A percentile compares a stretch with the other conserved stretches of the same genome.
phyloP scores from a whole-genome alignment of 163 green algal genomes.

The Chlamydomonas reinhardtii region DNA sequence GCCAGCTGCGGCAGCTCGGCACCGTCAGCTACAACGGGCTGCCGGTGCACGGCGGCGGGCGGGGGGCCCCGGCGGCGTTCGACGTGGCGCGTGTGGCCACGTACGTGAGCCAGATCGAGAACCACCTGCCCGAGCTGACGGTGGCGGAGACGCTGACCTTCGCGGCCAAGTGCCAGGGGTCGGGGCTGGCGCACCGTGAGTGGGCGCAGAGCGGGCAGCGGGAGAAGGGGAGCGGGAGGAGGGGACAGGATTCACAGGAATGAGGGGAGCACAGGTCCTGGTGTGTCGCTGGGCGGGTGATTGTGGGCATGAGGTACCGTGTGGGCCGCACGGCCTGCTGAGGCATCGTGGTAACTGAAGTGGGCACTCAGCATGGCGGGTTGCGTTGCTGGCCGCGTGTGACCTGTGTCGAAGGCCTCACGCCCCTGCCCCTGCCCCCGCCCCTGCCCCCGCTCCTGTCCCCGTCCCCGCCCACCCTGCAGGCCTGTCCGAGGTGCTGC shows the following conservation, averaged over 20 bases:
- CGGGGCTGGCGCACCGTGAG: slow-evolving; percentile 4
- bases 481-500: slow-evolving; percentile 48
- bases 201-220: background rate
- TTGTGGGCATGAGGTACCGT: no score
- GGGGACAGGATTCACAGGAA: no score
- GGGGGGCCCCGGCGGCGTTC: slow-evolving; percentile 57
- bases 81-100: slow-evolving; percentile 14
- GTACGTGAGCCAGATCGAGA: slow-evolving; percentile 73
- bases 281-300: no score
- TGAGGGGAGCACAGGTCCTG: no score
- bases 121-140: slow-evolving; percentile 87
- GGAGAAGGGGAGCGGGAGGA: no score
- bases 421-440: no score
- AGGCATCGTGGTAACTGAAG: no score
- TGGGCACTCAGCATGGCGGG: no score
- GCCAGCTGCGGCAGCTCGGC: background rate
- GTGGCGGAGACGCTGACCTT: slow-evolving; percentile 91
- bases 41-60: background rate
- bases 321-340: no score
- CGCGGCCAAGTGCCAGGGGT: slow-evolving; percentile 65
- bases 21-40: background rate
- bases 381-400: no score
- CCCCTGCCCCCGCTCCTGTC: no score
- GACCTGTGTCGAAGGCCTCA: no score
- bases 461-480: background rate